phyloP scores from a whole-genome alignment of 2,329 filamentous ascomycete genomes.

The Aspergillus udagawae region DNA sequence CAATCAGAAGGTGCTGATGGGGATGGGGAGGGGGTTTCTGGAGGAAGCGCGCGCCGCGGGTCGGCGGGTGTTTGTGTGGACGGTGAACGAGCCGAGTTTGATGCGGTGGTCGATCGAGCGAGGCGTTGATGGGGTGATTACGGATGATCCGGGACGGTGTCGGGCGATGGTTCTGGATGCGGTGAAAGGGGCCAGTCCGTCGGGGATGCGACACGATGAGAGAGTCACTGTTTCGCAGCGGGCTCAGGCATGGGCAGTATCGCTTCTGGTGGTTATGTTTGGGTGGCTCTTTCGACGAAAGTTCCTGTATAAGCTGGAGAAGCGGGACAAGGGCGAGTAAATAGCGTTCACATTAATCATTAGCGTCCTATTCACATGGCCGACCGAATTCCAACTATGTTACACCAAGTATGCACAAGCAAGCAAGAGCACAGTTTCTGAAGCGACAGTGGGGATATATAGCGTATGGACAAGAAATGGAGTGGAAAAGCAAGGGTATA shows the following conservation, averaged over 20 bases:
- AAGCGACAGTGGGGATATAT: background rate
- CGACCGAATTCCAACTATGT: background rate
- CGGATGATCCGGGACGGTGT: conserved; percentile 66
- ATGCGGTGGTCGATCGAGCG: conserved; percentile 77
- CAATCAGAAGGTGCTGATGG: conserved; percentile 63
- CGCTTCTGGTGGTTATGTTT: background rate
- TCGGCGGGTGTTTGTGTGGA: conserved; percentile 73
- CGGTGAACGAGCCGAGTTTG: conserved; percentile 70
- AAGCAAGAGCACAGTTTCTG: background rate
- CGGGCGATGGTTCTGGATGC: background rate
- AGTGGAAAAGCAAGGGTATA: background rate
- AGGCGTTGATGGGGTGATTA: conserved; percentile 74
- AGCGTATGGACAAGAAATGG: background rate
- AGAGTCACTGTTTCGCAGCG: background rate
- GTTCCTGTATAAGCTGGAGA: background rate
- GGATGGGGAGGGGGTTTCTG: conserved; percentile 64
- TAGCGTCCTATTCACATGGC: background rate
- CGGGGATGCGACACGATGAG: background rate
- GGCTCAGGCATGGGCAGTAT: background rate
- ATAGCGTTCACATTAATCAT: background rate
- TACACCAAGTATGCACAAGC: background rate
- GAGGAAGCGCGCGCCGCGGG: conserved; percentile 53
- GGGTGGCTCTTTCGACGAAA: background rate
- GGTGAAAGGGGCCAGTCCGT: background rate
- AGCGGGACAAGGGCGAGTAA: background rate